These are phyloP conservation scores for Sugiyamaella americana DNA, from an alignment of 805 yeast genomes.

Conservation along the genomic window DNA sequence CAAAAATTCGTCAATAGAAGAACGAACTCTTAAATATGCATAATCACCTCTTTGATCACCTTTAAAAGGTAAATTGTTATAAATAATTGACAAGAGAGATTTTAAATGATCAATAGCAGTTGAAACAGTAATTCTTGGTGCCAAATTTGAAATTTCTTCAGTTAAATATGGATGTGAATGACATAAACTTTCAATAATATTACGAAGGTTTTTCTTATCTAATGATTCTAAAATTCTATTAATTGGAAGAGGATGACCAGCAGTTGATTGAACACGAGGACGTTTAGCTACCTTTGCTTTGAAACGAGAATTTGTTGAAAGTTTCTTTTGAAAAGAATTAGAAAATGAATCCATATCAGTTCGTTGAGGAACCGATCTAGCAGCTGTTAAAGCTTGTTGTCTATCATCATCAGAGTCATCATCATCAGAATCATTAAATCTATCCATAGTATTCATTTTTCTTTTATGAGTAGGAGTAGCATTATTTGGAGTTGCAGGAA, in stretches of 20 bases:
- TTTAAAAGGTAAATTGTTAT: slow-evolving; percentile 59
- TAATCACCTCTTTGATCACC: slow-evolving; percentile 71
- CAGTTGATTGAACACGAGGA: not conserved
- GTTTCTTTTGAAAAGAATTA: slow-evolving; percentile 4
- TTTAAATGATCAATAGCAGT: slow-evolving; percentile 47
- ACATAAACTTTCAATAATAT: slow-evolving; percentile 48
- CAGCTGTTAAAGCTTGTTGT: not conserved
- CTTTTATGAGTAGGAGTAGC: not conserved
- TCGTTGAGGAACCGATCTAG: not conserved
- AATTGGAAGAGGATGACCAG: slow-evolving; percentile 53
- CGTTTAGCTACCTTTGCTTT: not conserved
- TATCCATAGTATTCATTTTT: not conserved
- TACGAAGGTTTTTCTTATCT: slow-evolving; percentile 50
- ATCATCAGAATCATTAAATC: not conserved
- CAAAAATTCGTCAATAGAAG: slow-evolving; percentile 61
- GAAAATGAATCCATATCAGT: slow-evolving; percentile 7
- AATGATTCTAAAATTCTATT: slow-evolving; percentile 62
- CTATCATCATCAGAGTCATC: not conserved
- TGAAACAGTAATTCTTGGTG: slow-evolving; percentile 54
- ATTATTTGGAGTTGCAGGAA: not conserved
- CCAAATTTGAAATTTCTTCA: slow-evolving; percentile 41
- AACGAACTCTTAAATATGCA: slow-evolving; percentile 66
- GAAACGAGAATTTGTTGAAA: not conserved
- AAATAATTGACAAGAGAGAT: slow-evolving; percentile 39
- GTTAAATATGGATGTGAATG: slow-evolving; percentile 57